Evolutionary conservation across 208 protist species (phyloP).

Genomic region (Leishmania amazonensis): DNA sequence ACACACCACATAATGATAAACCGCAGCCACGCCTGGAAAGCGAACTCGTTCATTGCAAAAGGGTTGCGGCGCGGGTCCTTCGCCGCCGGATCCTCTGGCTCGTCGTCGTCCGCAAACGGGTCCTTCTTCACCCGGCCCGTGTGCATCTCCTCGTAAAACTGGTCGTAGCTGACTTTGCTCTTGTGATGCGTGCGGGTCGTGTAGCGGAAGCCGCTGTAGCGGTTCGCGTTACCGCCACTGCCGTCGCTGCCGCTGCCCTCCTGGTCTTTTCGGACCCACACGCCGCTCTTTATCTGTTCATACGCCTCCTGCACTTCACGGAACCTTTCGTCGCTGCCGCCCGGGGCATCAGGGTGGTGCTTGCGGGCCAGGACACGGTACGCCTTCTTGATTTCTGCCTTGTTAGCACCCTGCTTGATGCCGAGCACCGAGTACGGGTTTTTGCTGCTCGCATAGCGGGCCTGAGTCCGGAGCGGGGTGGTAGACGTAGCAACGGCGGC

Average conservation of each 20-base stretch:
- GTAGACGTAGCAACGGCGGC: slow-evolving; percentile 6
- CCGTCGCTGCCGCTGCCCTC: slow-evolving; percentile 42
- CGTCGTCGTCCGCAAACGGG: slow-evolving; percentile 83
- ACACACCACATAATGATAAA: slow-evolving; percentile 88
- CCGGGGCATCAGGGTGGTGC: slow-evolving; percentile 91
- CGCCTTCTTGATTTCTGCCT: slow-evolving; percentile 90
- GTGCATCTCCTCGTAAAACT: slow-evolving; percentile 93
- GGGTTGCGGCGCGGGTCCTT: slow-evolving; percentile 81
- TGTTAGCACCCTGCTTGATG: slow-evolving; percentile 80
- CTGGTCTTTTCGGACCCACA: slow-evolving; percentile 76
- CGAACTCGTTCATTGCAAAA: slow-evolving; percentile 77
- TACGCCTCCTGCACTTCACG: slow-evolving; percentile 92
- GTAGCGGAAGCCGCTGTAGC: slow-evolving; percentile 90
- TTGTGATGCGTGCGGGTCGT: slow-evolving; percentile 80
- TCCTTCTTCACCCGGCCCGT: slow-evolving; percentile 81
- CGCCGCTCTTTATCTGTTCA: slow-evolving; percentile 86
- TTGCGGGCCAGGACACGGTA: slow-evolving; percentile 88
- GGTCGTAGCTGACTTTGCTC: slow-evolving; percentile 87
- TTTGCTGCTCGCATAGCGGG: slow-evolving; percentile 51
- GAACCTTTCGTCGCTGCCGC: slow-evolving; percentile 86
- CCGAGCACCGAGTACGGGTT: slow-evolving; percentile 93
- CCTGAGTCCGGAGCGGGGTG: slow-evolving; percentile 18
- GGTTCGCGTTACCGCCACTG: slow-evolving; percentile 50
- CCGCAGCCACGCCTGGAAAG: slow-evolving; percentile 87
- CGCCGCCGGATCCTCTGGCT: slow-evolving; percentile 32